Percentiles rank a stretch among this genome's conserved stretches.
Evolutionary conservation across 2,329 filamentous ascomycete genomes (phyloP).

Genomic region (Cadophora gregata): DNA sequence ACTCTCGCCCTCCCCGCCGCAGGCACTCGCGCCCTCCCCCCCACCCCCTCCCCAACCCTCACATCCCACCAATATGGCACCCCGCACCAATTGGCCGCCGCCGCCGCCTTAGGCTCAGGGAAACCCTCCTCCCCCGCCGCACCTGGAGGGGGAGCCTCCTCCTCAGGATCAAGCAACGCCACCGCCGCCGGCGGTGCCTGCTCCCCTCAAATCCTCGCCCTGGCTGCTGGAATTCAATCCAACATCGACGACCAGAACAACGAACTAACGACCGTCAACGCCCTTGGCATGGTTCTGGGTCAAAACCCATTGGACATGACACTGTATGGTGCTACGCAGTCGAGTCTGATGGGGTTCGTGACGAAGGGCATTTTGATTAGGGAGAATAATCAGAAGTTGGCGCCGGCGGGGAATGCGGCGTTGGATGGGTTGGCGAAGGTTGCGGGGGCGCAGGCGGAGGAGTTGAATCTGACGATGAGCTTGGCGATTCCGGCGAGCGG

Average conservation of each 20-base stretch:
- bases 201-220: slow-evolving; percentile 27
- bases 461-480: slow-evolving; percentile 33
- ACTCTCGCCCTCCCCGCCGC: slow-evolving; percentile 11
- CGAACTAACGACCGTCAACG: slow-evolving; percentile 30
- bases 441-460: slow-evolving; percentile 33
- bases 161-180: background rate
- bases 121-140: slow-evolving; percentile 5
- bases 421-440: slow-evolving; percentile 33
- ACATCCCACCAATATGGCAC: background rate
- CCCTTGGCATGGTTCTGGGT: slow-evolving; percentile 29
- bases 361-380: slow-evolving; percentile 36
- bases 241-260: slow-evolving; percentile 38
- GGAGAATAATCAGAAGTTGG: slow-evolving; percentile 38
- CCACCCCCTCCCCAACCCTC: background rate
- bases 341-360: slow-evolving; percentile 31
- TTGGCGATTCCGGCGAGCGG: slow-evolving; percentile 21
- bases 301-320: slow-evolving; percentile 30
- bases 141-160: background rate
- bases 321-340: slow-evolving; percentile 30
- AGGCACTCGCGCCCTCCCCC: background rate
- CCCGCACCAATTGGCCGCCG: background rate
- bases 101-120: no score
- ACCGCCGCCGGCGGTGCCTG: slow-evolving; percentile 18
- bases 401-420: slow-evolving; percentile 33
- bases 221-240: slow-evolving; percentile 33